A percentile compares a stretch with the other conserved stretches of the same genome.
Evolutionary conservation across 2,329 filamentous ascomycete species (phyloP).

Genomic region (Cordyceps javanica): DNA sequence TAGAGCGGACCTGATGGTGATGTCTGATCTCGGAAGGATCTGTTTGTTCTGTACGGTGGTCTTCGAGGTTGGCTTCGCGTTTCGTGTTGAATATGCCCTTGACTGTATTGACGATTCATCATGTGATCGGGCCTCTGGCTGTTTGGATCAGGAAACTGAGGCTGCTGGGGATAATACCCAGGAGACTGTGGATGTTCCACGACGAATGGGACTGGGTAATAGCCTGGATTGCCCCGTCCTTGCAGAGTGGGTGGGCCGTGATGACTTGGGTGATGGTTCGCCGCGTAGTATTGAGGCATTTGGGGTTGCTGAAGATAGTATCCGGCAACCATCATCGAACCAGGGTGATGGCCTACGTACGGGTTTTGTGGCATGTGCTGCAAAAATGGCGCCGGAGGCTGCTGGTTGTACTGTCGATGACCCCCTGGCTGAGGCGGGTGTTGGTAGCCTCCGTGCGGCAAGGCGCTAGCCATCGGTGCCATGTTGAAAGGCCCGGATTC

Average conservation of each 20-base stretch:
- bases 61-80: neutral
- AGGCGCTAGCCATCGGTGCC: conserved; percentile 31
- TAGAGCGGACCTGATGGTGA: neutral
- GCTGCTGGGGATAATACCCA: conserved; percentile 33
- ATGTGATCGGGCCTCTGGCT: conserved; percentile 13
- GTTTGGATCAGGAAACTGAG: conserved; percentile 25
- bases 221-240: conserved; percentile 27
- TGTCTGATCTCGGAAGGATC: neutral
- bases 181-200: conserved; percentile 31
- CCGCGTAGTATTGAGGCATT: conserved; percentile 32
- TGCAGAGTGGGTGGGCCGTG: conserved; percentile 27
- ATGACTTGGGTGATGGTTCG: conserved; percentile 25
- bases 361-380: conserved; percentile 26
- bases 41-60: neutral
- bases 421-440: conserved; percentile 28
- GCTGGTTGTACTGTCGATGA: conserved; percentile 22
- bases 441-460: conserved; percentile 27
- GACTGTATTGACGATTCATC: neutral
- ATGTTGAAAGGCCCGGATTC: conserved; percentile 32
- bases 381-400: conserved; percentile 25
- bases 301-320: conserved; percentile 38
- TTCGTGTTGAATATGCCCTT: neutral
- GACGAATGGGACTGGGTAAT: conserved; percentile 24
- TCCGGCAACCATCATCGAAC: conserved; percentile 27
- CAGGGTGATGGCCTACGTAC: conserved; percentile 26